phyloP scores from a whole-genome alignment of 768 basidiomycete species.

The Tylopilus rubrobrunneus region DNA sequence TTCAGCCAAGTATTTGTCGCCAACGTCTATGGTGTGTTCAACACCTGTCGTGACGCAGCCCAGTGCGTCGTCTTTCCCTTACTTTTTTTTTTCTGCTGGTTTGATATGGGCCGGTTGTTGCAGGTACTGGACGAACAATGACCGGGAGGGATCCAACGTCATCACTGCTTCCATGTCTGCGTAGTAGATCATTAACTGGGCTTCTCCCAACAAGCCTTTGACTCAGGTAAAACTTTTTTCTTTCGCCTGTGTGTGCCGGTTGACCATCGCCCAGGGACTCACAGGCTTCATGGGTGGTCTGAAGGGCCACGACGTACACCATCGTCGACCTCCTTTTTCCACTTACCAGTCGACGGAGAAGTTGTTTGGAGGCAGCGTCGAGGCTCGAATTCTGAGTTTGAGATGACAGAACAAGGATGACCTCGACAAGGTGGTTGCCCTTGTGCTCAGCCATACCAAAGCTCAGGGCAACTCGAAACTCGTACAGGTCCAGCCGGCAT shows the following conservation, averaged over 20 bases:
- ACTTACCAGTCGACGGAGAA: too few relatives aligned
- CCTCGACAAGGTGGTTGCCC: too few relatives aligned
- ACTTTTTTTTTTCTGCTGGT: rapidly evolving
- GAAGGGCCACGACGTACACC: too few relatives aligned
- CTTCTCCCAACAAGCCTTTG: slow-evolving; percentile 40
- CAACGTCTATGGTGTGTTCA: too few relatives aligned
- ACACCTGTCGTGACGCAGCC: slow-evolving; percentile 56
- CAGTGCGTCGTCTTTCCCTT: slow-evolving; percentile 34
- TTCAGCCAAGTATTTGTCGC: slow-evolving; percentile 52
- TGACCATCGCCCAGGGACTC: not conserved
- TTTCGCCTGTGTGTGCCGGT: not conserved
- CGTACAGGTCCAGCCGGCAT: slow-evolving; percentile 27
- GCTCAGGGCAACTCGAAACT: too few relatives aligned
- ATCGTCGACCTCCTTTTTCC: too few relatives aligned
- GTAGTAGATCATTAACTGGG: slow-evolving; percentile 59
- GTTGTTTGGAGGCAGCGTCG: too few relatives aligned
- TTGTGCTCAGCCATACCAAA: too few relatives aligned
- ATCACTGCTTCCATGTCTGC: slow-evolving; percentile 67
- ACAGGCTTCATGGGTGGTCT: too few relatives aligned
- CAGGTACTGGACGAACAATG: slow-evolving; percentile 43
- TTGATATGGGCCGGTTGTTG: not conserved
- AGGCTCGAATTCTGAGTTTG: too few relatives aligned
- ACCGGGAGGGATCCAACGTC: slow-evolving; percentile 49
- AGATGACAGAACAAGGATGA: too few relatives aligned
- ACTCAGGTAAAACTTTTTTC: slow-evolving; percentile 39